Percentiles rank a stretch among this genome's conserved stretches.
Evolutionary conservation across 1,139 yeast genomes (phyloP).

Genomic region (Kluyveromyces sp.): DNA sequence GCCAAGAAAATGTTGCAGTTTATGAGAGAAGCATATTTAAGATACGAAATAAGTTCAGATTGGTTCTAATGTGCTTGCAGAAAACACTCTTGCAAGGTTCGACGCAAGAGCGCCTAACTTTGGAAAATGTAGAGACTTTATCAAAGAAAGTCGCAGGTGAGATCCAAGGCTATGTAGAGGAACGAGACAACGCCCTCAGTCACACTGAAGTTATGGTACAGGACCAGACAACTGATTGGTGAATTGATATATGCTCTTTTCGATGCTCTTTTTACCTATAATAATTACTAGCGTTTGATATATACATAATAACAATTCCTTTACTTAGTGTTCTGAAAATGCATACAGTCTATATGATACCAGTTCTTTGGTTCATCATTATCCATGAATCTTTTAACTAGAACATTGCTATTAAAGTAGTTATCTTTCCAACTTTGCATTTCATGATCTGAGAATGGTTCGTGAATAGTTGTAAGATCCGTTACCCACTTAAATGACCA

Average conservation of each 20-base stretch:
- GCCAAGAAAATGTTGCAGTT: slow-evolving; percentile 41
- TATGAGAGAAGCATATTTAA: slow-evolving; percentile 40
- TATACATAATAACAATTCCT: too few relatives aligned
- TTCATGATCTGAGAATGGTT: slow-evolving; percentile 20
- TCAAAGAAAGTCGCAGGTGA: slow-evolving; percentile 25
- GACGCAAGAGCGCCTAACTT: slow-evolving; percentile 15
- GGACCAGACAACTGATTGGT: slow-evolving; percentile 27
- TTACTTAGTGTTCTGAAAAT: slow-evolving; percentile 8
- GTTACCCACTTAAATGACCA: slow-evolving; percentile 27
- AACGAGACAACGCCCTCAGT: slow-evolving; percentile 14
- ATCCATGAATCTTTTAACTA: slow-evolving; percentile 19
- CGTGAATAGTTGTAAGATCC: slow-evolving; percentile 11
- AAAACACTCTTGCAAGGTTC: slow-evolving; percentile 12
- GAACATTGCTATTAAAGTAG: slow-evolving; percentile 21
- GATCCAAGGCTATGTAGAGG: slow-evolving; percentile 22
- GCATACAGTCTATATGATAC: slow-evolving; percentile 21
- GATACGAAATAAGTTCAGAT: slow-evolving; percentile 47
- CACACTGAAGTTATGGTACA: slow-evolving; percentile 13
- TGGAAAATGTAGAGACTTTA: slow-evolving; percentile 21
- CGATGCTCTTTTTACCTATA: neutral
- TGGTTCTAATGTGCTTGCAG: slow-evolving; percentile 31
- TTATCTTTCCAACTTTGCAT: slow-evolving; percentile 28
- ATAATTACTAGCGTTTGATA: slow-evolving; percentile 8
- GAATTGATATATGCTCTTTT: neutral
- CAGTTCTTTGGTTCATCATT: slow-evolving; percentile 20